Conservation (phyloP, 768 basidiomycete genomes). For the Pulveroboletus sp. region DNA sequence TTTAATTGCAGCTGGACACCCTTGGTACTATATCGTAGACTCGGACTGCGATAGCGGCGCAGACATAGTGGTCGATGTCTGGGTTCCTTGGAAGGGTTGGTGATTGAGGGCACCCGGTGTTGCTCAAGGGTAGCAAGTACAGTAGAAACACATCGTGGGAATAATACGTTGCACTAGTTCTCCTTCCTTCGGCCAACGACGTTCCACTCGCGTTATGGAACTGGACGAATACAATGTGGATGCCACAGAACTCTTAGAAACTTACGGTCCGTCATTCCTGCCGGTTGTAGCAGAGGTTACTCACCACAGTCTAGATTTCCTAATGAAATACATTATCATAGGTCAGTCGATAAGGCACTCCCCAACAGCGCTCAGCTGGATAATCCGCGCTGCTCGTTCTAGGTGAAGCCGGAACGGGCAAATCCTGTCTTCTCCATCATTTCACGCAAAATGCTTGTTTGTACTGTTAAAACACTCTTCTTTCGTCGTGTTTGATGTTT, state of each 20-base stretch:
- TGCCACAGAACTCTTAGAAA: conserved; percentile 89
- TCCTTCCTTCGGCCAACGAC: neutral
- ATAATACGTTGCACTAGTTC: conserved; percentile 2
- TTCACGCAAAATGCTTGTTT: conserved; percentile 94
- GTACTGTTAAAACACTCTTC: conserved; percentile 30
- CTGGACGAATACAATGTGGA: conserved; percentile 68
- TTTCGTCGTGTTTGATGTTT: conserved; percentile 5
- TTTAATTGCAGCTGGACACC: conserved; percentile 70
- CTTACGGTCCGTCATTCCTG: conserved; percentile 62
- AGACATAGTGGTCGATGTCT: conserved; percentile 64
- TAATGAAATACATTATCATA: conserved; percentile 98
- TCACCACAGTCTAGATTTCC: conserved; percentile 66
- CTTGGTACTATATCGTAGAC: conserved; percentile 84
- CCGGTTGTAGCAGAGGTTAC: conserved; percentile 2
- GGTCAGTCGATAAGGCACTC: conserved; percentile 43
- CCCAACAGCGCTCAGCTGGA: conserved; percentile 6
- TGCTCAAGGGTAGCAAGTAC: neutral
- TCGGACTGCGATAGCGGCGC: conserved; percentile 44
- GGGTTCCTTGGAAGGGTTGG: conserved; percentile 94
- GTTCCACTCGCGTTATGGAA: conserved; percentile 41
- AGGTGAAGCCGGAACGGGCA: conserved; percentile 97
- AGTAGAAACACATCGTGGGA: conserved; percentile 19
- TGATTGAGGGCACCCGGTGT: conserved; percentile 24
- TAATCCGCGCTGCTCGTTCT: conserved; percentile 1
- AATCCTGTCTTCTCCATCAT: conserved; percentile 94